phyloP scores from a whole-genome alignment of 495 filamentous ascomycete genomes.

The Hyaloscypha hepaticicola region DNA sequence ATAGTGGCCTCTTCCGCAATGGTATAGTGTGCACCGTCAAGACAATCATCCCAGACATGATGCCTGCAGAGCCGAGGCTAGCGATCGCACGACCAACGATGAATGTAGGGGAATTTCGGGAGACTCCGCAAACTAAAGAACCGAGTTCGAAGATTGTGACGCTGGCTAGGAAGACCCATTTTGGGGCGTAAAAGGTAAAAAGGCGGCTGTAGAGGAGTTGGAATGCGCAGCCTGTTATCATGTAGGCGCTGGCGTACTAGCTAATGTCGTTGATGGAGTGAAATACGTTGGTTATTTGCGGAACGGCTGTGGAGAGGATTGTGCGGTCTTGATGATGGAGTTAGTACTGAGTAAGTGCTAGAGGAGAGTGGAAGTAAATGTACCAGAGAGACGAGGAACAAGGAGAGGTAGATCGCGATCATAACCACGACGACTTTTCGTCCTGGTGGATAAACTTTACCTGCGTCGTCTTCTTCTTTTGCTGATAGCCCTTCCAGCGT shows the following conservation, averaged over 20 bases:
- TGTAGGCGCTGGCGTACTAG: conserved; percentile 55
- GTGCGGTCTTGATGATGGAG: conserved; percentile 7
- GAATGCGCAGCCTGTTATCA: conserved; percentile 43
- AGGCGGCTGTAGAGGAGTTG: conserved; percentile 41
- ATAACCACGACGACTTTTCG: conserved; percentile 6
- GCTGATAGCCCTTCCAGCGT: not conserved
- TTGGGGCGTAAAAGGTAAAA: conserved; percentile 39
- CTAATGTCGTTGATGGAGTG: conserved; percentile 45
- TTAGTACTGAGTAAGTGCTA: not conserved
- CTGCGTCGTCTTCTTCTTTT: not conserved
- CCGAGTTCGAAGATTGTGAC: conserved; percentile 49
- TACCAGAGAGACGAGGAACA: conserved; percentile 16
- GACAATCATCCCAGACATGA: conserved; percentile 40
- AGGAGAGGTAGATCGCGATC: not conserved
- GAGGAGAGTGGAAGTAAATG: not conserved
- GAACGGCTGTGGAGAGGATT: conserved; percentile 57
- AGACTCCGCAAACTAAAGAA: conserved; percentile 40
- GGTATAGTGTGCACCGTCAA: conserved; percentile 45
- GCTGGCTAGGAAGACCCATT: conserved; percentile 32
- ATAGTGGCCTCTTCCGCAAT: conserved; percentile 44
- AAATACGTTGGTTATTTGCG: conserved; percentile 46
- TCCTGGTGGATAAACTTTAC: conserved; percentile 2
- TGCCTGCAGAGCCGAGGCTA: conserved; percentile 46
- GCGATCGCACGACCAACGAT: conserved; percentile 50
- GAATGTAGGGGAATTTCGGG: conserved; percentile 46